phyloP scores from a whole-genome alignment of 176 grass and related monocot species.

The Calamus simplicifolius region DNA sequence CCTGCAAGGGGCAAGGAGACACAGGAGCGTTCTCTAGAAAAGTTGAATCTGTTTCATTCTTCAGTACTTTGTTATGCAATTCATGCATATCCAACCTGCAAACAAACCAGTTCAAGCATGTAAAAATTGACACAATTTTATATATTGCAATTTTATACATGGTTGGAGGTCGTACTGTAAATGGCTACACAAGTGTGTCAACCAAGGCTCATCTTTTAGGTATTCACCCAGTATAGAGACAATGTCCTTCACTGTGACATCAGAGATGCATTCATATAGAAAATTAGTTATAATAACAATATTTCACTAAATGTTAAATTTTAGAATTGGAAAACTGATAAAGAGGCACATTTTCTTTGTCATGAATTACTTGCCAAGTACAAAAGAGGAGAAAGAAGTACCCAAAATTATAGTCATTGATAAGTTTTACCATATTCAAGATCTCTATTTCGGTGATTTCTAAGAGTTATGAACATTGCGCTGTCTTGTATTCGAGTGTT shows the following conservation, averaged over 20 bases:
- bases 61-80: slow-evolving; percentile 21
- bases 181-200: slow-evolving; percentile 52
- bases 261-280: slow-evolving; percentile 3
- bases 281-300: too few species aligned
- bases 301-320: too few species aligned
- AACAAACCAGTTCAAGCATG: slow-evolving; percentile 14
- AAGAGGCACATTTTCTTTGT: not conserved
- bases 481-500: too few species aligned
- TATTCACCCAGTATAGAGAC: slow-evolving; percentile 81
- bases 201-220: slow-evolving; percentile 71
- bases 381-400: too few species aligned
- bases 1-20: slow-evolving; percentile 36
- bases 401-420: too few species aligned
- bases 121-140: not conserved
- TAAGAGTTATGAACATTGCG: too few species aligned
- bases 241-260: slow-evolving; percentile 54
- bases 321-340: not conserved
- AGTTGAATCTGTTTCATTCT: slow-evolving; percentile 26
- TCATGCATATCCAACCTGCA: slow-evolving; percentile 55
- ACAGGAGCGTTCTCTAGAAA: slow-evolving; percentile 29
- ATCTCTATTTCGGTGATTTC: too few species aligned
- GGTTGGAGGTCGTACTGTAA: slow-evolving; percentile 50
- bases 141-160: not conserved
- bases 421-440: too few species aligned
- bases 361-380: too few species aligned